These are phyloP conservation scores for Torulaspora maleeae DNA, from an alignment of 805 yeast species.

Conservation along the genomic window DNA sequence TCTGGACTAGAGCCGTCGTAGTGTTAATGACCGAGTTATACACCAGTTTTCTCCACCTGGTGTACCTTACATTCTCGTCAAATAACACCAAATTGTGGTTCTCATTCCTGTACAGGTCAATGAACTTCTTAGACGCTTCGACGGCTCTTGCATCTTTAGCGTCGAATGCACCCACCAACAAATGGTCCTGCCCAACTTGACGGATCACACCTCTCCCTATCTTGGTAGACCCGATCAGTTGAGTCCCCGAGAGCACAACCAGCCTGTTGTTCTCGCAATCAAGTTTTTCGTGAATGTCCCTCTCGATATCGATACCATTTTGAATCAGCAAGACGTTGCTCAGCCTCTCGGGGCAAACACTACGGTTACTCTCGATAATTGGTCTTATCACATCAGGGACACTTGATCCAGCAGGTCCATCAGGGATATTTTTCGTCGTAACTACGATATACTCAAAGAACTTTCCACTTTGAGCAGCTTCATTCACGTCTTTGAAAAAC, in stretches of 20 bases:
- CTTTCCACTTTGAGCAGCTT: constrained; percentile 41
- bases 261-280: constrained; percentile 34
- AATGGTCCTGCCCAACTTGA: constrained; percentile 49
- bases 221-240: constrained; percentile 58
- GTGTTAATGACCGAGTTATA: constrained; percentile 66
- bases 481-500: constrained; percentile 42
- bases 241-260: constrained; percentile 53
- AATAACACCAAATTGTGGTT: constrained; percentile 40
- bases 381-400: constrained; percentile 51
- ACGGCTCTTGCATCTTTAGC: constrained; percentile 31
- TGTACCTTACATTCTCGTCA: constrained; percentile 43
- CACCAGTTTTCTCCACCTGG: constrained; percentile 60
- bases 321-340: constrained; percentile 56
- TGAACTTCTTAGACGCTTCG: constrained; percentile 37
- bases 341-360: constrained; percentile 12
- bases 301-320: constrained; percentile 63
- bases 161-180: constrained; percentile 51
- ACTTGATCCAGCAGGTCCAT: constrained; percentile 41
- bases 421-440: constrained; percentile 66
- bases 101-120: constrained; percentile 42
- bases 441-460: constrained; percentile 57
- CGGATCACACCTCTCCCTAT: constrained; percentile 42
- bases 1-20: constrained; percentile 50
- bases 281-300: constrained; percentile 47
- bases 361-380: constrained; percentile 40